Evolutionary conservation across 495 filamentous ascomycete genomes (phyloP).

Genomic region (Tetracladium marchalianum): DNA sequence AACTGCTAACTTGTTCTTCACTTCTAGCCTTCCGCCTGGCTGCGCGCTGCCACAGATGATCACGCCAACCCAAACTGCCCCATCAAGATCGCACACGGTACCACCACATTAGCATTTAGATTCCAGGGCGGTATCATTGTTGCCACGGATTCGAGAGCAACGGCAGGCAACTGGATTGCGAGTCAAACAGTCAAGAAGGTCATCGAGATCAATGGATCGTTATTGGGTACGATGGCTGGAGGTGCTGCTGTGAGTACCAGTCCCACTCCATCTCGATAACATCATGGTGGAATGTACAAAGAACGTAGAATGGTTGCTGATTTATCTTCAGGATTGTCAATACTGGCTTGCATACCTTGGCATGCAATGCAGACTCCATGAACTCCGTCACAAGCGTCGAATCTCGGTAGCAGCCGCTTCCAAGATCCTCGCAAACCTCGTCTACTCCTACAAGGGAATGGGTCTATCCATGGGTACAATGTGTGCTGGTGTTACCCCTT

Average conservation of each 20-base stretch:
- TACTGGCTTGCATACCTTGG: conserved; percentile 98
- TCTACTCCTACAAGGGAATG: conserved; percentile 97
- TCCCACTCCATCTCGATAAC: background rate
- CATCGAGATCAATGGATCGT: conserved; percentile 82
- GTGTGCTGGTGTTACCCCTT: conserved; percentile 93
- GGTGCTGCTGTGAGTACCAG: conserved; percentile 71
- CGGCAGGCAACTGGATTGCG: conserved; percentile 97
- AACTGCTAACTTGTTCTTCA: conserved; percentile 9
- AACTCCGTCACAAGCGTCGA: conserved; percentile 97
- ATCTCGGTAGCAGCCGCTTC: conserved; percentile 95
- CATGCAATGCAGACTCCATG: conserved; percentile 97
- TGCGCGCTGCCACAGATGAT: conserved; percentile 95
- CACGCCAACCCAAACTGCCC: conserved; percentile 90
- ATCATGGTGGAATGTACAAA: too few species aligned
- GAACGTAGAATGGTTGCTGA: too few species aligned
- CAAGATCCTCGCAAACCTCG: conserved; percentile 96
- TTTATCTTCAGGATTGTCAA: conserved; percentile 69
- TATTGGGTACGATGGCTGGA: conserved; percentile 96
- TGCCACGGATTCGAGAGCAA: conserved; percentile 91
- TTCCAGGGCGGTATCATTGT: conserved; percentile 98
- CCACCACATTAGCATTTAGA: conserved; percentile 94
- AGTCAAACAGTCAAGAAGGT: conserved; percentile 99
- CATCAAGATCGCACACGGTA: conserved; percentile 98
- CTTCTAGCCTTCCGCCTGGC: conserved; percentile 73
- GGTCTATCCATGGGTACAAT: conserved; percentile 98